A percentile compares a stretch with the other conserved stretches of the same genome.
These are phyloP conservation scores for Phaffomyces thermotolerans DNA, from an alignment of 805 yeast genomes.

Conservation along the genomic window DNA sequence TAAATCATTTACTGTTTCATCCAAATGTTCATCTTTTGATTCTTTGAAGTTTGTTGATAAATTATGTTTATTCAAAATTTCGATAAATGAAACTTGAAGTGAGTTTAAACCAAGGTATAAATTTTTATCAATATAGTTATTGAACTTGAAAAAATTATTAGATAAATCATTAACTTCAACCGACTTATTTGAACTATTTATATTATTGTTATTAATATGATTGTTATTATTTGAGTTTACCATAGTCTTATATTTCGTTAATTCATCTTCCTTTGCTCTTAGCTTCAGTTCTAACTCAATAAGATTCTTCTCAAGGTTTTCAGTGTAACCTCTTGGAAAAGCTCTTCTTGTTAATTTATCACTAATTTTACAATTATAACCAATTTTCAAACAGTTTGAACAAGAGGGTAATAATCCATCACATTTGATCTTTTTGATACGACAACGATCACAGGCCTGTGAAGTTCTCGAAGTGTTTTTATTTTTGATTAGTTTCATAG, in stretches of 20 bases:
- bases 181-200: too few species aligned
- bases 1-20: constrained; percentile 15
- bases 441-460: constrained; percentile 79
- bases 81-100: constrained; percentile 16
- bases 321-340: constrained; percentile 77
- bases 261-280: constrained; percentile 30
- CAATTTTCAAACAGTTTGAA: constrained; percentile 56
- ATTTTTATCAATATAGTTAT: constrained; percentile 19
- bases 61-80: constrained; percentile 8
- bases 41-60: constrained; percentile 21
- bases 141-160: constrained; percentile 20
- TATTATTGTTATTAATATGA: too few species aligned
- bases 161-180: constrained; percentile 7
- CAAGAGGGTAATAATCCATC: constrained; percentile 66
- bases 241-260: constrained; percentile 28
- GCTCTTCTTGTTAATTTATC: constrained; percentile 72
- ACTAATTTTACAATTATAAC: constrained; percentile 62
- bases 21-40: constrained; percentile 23
- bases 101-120: constrained; percentile 22
- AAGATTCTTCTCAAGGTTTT: constrained; percentile 58
- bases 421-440: constrained; percentile 70
- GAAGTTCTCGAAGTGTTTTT: constrained; percentile 41
- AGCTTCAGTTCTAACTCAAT: constrained; percentile 41
- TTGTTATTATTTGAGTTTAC: too few species aligned
- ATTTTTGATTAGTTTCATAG: constrained; percentile 17